Conservation (phyloP, 169 alveolate species). For the Babesia ovata region DNA sequence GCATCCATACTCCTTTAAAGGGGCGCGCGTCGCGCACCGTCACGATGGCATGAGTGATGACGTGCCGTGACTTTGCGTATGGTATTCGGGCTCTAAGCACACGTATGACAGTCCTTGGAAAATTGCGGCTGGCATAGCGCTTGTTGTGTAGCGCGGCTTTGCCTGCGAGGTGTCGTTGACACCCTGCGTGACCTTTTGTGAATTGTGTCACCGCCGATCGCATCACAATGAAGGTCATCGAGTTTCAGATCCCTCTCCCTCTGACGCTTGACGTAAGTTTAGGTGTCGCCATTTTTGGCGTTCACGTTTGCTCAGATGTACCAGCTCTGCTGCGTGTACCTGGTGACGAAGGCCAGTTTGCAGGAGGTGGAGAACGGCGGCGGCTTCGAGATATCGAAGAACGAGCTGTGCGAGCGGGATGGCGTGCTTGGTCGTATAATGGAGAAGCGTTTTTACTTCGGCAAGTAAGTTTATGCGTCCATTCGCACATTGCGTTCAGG, state of each 20-base stretch:
- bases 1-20: too few relatives aligned
- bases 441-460: slow-evolving; percentile 56
- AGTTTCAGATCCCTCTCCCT: slow-evolving; percentile 65
- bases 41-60: slow-evolving; percentile 7
- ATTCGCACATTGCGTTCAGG: slow-evolving; percentile 6
- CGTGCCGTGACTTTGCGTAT: neutral
- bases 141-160: slow-evolving; percentile 6
- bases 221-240: slow-evolving; percentile 60
- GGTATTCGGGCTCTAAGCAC: neutral
- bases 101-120: neutral
- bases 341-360: slow-evolving; percentile 53
- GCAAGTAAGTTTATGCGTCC: slow-evolving; percentile 36
- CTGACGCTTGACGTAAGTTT: slow-evolving; percentile 42
- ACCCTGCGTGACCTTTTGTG: slow-evolving; percentile 2
- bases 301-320: slow-evolving; percentile 24
- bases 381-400: slow-evolving; percentile 55
- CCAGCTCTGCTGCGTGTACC: slow-evolving; percentile 41
- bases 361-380: slow-evolving; percentile 62
- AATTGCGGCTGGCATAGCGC: neutral
- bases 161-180: slow-evolving; percentile 20
- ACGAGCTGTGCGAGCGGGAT: slow-evolving; percentile 40
- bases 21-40: slow-evolving; percentile 16
- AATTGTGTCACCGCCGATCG: slow-evolving; percentile 1
- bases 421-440: slow-evolving; percentile 41
- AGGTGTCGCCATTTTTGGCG: neutral